These are phyloP conservation scores for Sphenostylis stenocarpa DNA, from an alignment of 306 rosid genomes.

Conservation along the genomic window DNA sequence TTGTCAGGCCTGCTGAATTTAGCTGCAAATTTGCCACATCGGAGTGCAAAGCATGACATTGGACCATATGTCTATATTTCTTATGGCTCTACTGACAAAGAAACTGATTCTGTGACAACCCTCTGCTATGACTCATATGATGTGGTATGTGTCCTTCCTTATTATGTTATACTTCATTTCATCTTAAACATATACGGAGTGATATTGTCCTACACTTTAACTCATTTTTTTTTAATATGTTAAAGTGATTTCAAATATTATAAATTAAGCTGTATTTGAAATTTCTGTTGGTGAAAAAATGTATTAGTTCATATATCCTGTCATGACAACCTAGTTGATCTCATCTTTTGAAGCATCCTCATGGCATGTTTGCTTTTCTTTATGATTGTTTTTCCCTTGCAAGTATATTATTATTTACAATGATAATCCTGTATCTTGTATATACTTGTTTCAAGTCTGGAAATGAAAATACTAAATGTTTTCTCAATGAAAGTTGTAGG, in stretches of 20 bases:
- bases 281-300: background rate
- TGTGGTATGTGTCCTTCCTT: slow-evolving; percentile 59
- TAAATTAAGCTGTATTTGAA: background rate
- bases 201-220: background rate
- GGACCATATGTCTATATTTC: slow-evolving; percentile 90
- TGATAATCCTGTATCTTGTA: background rate
- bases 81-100: slow-evolving; percentile 68
- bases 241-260: slow-evolving; percentile 10
- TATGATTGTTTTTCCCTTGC: slow-evolving; percentile 10
- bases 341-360: slow-evolving; percentile 28
- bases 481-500: background rate
- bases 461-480: slow-evolving; percentile 3
- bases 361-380: background rate
- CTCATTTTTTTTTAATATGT: background rate
- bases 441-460: background rate
- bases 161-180: slow-evolving; percentile 24
- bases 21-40: slow-evolving; percentile 75
- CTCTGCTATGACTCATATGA: slow-evolving; percentile 80
- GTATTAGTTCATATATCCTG: background rate
- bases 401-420: background rate
- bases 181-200: background rate
- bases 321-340: slow-evolving; percentile 1
- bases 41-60: slow-evolving; percentile 67
- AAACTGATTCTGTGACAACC: slow-evolving; percentile 69
- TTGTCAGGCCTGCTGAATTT: slow-evolving; percentile 81